Evolutionary conservation across 2,329 filamentous ascomycete genomes (phyloP), one percentile per base, ranked within the genome.

Genomic region (Coleophoma eucalyptorum): DNA sequence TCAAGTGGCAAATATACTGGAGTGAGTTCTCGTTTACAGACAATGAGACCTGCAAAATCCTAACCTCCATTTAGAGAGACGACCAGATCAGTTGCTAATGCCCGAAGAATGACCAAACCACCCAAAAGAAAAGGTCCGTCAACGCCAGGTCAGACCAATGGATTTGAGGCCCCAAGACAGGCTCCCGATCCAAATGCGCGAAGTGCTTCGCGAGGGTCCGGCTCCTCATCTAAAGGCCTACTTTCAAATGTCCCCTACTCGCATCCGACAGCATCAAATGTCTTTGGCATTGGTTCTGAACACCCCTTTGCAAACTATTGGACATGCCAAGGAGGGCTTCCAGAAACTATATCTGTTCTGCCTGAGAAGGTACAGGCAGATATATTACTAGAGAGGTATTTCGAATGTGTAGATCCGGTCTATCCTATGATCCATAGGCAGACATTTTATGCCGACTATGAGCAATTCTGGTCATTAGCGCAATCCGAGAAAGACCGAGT

Each of bases 291-390:
- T 55, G 87, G 86, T 13, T 84, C 85, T 1, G 86, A 90, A 63
- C 87, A 90, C 63, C 87, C 87, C 0, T 91, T 91, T 64, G 84
- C 86, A 61, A 92, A 92, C 64, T 92, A 92, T 67, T 93, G 89
- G 89, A 92, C 87, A 3, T 89, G 85, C 61, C 80, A 85, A 54
- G 88, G 89, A 44, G 88, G 87, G 0, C 70, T 93, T 16, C 75
- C 81, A 8, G 89, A 93, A 67, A 87, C 91, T 6, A 83, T 91
- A 41, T 83, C 80, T 1, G 86, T 91, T 3, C 72, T 93, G 12
- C 89, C 89, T 0, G 85, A 85, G 51, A 91, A 89, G 69, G 70
- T 85, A 8, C 87, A 91, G 66, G 86, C 86, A 48, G 87, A 92
- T 58, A 84, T 89, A 37, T 72, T 92, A 12, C 67, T 86, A 34